These are phyloP conservation scores for Rosa hybrid DNA, from an alignment of 331 rosid genomes.

Conservation along the genomic window DNA sequence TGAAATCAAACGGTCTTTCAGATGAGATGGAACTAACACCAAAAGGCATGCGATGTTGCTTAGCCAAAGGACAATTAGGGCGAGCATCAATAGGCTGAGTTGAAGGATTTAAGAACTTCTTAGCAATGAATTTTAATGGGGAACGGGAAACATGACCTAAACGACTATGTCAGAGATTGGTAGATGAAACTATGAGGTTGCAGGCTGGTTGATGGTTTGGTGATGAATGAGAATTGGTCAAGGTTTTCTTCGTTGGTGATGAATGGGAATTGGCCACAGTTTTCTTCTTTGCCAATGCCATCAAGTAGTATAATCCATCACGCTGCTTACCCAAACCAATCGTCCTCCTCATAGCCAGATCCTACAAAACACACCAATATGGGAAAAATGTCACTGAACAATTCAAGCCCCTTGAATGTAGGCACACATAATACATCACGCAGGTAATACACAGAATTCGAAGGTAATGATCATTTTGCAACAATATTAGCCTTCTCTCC, in stretches of 20 bases:
- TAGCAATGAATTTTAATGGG: background rate
- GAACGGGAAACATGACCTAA: background rate
- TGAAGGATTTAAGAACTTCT: too few relatives aligned
- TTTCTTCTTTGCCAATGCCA: background rate
- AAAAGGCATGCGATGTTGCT: too few relatives aligned
- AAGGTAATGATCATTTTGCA: background rate
- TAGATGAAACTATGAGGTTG: background rate
- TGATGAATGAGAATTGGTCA: background rate
- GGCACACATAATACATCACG: background rate
- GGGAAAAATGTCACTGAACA: too few relatives aligned
- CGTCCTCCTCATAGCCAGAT: background rate
- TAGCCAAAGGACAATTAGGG: too few relatives aligned
- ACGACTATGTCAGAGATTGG: background rate
- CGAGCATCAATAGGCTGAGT: too few relatives aligned
- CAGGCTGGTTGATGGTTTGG: background rate
- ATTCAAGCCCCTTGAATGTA: too few relatives aligned
- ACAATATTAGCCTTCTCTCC: background rate
- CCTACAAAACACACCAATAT: background rate
- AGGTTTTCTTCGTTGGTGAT: background rate
- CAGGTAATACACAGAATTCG: background rate
- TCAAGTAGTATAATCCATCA: background rate
- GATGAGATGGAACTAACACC: too few relatives aligned
- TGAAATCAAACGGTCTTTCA: background rate
- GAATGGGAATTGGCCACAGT: too few relatives aligned
- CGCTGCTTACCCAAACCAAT: conserved; percentile 1